A percentile compares a stretch with the other conserved stretches of the same genome.
phyloP scores from a whole-genome alignment of 1,284 basidiomycete genomes.

The Peniophora sp. region DNA sequence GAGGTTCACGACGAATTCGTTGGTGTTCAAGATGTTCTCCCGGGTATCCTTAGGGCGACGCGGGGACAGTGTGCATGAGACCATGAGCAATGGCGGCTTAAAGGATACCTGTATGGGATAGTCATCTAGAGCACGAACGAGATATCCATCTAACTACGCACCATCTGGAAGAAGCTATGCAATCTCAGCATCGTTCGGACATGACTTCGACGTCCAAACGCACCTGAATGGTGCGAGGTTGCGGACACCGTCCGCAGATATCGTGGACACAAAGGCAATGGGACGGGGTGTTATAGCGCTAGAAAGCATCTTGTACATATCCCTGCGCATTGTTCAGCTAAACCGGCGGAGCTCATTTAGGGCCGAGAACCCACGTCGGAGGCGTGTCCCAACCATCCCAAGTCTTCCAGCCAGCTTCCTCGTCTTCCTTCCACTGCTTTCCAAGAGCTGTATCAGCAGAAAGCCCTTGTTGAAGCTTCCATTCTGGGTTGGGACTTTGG shows the following conservation, averaged over 20 bases:
- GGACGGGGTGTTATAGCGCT: slow-evolving; percentile 62
- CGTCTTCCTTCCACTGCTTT: slow-evolving; percentile 23
- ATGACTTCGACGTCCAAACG: slow-evolving; percentile 6
- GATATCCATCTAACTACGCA: slow-evolving; percentile 9
- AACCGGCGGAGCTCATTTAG: too few relatives aligned
- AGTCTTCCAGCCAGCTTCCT: slow-evolving; percentile 29
- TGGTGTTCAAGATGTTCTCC: slow-evolving; percentile 54
- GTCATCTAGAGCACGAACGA: slow-evolving; percentile 19
- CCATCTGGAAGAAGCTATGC: slow-evolving; percentile 48
- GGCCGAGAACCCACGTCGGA: slow-evolving; percentile 18
- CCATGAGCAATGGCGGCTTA: slow-evolving; percentile 57
- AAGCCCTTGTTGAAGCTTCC: slow-evolving; percentile 46
- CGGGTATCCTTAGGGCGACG: slow-evolving; percentile 50
- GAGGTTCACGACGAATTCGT: slow-evolving; percentile 65
- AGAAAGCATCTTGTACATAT: slow-evolving; percentile 48
- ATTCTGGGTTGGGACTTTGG: slow-evolving; percentile 40
- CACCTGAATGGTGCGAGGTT: slow-evolving; percentile 63
- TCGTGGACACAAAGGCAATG: slow-evolving; percentile 61
- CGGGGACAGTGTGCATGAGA: slow-evolving; percentile 44
- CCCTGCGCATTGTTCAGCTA: slow-evolving; percentile 19
- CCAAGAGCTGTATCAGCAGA: slow-evolving; percentile 20
- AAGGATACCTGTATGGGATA: slow-evolving; percentile 37
- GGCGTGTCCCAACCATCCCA: slow-evolving; percentile 33
- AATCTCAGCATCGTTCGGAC: not conserved
- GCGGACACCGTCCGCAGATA: slow-evolving; percentile 38